Evolutionary conservation across 1,284 basidiomycete genomes (phyloP), one percentile per base, ranked within the genome.

Genomic region (Mixia osmundae): DNA sequence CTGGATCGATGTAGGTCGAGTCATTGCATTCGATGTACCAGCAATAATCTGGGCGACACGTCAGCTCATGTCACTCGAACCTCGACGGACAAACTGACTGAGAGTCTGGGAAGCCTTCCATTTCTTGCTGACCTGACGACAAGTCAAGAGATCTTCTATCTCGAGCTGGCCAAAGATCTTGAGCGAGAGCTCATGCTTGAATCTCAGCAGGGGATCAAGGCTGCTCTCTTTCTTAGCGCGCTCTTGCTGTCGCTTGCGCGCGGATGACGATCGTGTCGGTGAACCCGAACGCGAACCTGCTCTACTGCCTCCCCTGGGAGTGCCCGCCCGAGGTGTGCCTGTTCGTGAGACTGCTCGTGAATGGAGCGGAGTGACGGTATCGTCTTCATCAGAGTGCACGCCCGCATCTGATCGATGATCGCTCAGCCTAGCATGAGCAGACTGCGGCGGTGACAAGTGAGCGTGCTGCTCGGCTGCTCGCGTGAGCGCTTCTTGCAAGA

Each of bases 21-120:
- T 33, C 24, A 25, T 40, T 32, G 33, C 41, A 44, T 19, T 29
- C 31, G 25, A 36, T 22, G 33, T 38, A 44, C 42, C 39, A 41
- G 11, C 35, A 35, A 28, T 35, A 44, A 30, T 42, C 41, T 42
- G 37, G 14, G 22, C n/a, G n/a, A n/a, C n/a, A n/a, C n/a, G n/a
- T n/a, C 11, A 5, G 33, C n/a, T 20, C 9, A 3, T n/a, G 3
- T 19, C 9, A 18, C 23, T 29, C 15, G 5, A 19, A 28, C 15
- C 21, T 22, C 10, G 6, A 12, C 12, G 28, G 34, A 19, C 16
- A 16, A 12, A 33, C 41, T 15, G 25, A 44, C 39, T 44, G 5
- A 44, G 30, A 1, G 42, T 44, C 1, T 34, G 35, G 25, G 30
- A 34, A n/a, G 36, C 25, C 25, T 30, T n/a, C 42, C 42, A 44